Conservation (phyloP, 768 basidiomycete species). For the Leccinum boreale region DNA sequence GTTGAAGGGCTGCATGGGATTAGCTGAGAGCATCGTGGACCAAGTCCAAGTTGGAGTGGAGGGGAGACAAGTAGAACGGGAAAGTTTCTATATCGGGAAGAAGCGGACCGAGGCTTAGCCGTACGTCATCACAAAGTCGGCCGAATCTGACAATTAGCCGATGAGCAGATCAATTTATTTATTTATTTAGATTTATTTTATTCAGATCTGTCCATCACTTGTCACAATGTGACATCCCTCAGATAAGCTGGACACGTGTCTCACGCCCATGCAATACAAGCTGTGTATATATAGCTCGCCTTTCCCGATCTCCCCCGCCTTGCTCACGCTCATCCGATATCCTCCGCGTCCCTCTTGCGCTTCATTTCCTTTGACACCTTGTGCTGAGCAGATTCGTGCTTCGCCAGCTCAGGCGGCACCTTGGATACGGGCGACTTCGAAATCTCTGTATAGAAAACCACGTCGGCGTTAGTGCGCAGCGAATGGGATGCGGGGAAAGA, state of each 20-base stretch:
- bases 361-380: constrained; percentile 94
- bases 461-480: constrained; percentile 17
- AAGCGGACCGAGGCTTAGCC: constrained; percentile 13
- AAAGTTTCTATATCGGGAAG: constrained; percentile 13
- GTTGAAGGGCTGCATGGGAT: constrained; percentile 34
- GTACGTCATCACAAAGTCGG: constrained; percentile 16
- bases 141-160: constrained; percentile 3
- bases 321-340: constrained; percentile 43
- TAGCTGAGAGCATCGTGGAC: constrained; percentile 36
- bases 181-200: background rate
- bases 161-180: background rate
- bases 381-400: constrained; percentile 90
- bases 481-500: constrained; percentile 9
- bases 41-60: background rate
- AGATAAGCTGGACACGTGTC: background rate
- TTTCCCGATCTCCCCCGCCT: background rate
- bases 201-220: background rate
- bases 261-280: background rate
- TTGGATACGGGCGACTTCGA: constrained; percentile 92
- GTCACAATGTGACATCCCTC: background rate
- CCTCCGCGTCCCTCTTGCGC: constrained; percentile 83
- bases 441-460: constrained; percentile 57
- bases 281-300: background rate
- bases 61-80: background rate
- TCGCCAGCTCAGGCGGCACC: constrained; percentile 81